phyloP scores from a whole-genome alignment of 768 basidiomycete genomes.

The Russula sp. region DNA sequence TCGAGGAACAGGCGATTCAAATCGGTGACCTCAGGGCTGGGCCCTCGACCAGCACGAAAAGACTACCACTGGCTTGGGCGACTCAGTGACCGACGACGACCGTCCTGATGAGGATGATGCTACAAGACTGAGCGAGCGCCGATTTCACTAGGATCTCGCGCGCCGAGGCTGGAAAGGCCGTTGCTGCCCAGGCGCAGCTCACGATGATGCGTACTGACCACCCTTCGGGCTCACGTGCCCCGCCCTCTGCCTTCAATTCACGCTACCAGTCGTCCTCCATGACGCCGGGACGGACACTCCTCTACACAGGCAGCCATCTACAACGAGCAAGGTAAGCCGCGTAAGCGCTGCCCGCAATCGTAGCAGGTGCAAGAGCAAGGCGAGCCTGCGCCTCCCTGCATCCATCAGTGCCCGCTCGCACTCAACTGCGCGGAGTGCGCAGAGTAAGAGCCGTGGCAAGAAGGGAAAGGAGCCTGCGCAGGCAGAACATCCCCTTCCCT shows the following conservation, averaged over 20 bases:
- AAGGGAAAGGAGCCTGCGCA: constrained; percentile 14
- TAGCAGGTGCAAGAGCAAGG: constrained; percentile 57
- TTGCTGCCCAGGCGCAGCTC: constrained; percentile 17
- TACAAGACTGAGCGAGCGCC: too few relatives aligned
- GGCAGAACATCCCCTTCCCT: background rate
- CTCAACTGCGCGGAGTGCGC: background rate
- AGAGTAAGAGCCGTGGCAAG: constrained; percentile 10
- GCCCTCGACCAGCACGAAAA: constrained; percentile 17
- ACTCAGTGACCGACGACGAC: too few relatives aligned
- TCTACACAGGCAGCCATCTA: background rate
- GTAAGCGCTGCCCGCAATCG: constrained; percentile 62
- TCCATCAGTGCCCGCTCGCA: background rate
- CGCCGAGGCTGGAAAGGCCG: constrained; percentile 20
- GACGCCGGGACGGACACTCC: background rate
- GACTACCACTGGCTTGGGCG: too few relatives aligned
- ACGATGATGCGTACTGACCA: constrained; percentile 9
- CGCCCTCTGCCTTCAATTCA: background rate
- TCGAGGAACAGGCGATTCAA: constrained; percentile 64
- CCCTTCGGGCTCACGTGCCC: background rate
- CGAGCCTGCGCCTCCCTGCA: constrained; percentile 53
- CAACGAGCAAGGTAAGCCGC: constrained; percentile 35
- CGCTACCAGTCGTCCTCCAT: background rate
- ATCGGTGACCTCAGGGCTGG: constrained; percentile 54
- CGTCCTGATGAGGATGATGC: too few relatives aligned
- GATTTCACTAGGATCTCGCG: too few relatives aligned